Evolutionary conservation across 2,329 filamentous ascomycete species (phyloP).

Genomic region (Fusarium sp.): DNA sequence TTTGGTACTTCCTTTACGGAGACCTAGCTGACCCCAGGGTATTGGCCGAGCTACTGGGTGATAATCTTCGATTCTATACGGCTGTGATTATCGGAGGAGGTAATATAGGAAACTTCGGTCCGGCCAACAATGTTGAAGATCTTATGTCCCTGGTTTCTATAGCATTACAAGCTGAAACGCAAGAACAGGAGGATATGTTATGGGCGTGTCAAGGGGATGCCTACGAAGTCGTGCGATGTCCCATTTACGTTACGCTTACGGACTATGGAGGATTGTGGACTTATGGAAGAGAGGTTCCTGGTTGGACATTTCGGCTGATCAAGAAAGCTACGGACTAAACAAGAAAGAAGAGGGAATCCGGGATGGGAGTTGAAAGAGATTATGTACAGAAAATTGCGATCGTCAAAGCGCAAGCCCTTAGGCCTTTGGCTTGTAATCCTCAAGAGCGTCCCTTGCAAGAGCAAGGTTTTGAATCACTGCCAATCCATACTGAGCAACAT

Average conservation of each 20-base stretch:
- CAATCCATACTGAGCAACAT: slow-evolving; percentile 63
- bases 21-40: background rate
- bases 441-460: slow-evolving; percentile 37
- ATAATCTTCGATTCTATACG: no score
- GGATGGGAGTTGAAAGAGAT: no score
- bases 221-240: background rate
- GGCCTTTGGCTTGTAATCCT: slow-evolving; percentile 1
- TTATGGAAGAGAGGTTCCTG: no score
- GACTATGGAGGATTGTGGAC: rapidly evolving
- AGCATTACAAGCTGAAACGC: background rate
- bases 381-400: background rate
- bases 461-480: slow-evolving; percentile 65
- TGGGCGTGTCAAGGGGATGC: background rate
- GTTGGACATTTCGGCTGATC: no score
- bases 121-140: background rate
- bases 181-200: background rate
- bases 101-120: background rate
- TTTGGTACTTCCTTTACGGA: slow-evolving; percentile 13
- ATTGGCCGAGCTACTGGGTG: no score
- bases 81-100: no score
- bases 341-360: no score
- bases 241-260: background rate
- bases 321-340: no score
- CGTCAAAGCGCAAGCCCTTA: background rate
- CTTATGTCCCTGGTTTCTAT: background rate